Evolutionary conservation across 2,329 filamentous ascomycete species (phyloP).

Genomic region (Coniochaeta prunicola): DNA sequence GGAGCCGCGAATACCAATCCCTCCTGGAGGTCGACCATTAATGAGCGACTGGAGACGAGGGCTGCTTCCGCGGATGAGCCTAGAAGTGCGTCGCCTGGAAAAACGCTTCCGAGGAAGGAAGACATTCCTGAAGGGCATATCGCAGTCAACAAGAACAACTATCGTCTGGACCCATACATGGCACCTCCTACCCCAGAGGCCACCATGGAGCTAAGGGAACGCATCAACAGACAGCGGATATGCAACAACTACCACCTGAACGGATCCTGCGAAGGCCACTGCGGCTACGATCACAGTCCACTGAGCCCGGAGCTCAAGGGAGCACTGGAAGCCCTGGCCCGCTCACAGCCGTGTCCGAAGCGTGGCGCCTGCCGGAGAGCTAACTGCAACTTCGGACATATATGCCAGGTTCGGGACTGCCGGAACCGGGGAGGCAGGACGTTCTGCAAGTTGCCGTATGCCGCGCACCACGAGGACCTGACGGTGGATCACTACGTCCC

Average conservation of each 20-base stretch:
- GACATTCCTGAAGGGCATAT: constrained; percentile 19
- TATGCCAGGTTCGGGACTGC: constrained; percentile 23
- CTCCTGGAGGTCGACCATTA: neutral
- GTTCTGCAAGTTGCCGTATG: constrained; percentile 17
- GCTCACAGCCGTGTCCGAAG: constrained; percentile 19
- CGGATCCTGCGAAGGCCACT: constrained; percentile 15
- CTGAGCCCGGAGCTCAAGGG: constrained; percentile 17
- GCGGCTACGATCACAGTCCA: constrained; percentile 20
- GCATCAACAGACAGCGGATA: constrained; percentile 13
- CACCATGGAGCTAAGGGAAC: constrained; percentile 13
- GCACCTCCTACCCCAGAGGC: constrained; percentile 9
- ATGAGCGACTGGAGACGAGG: neutral
- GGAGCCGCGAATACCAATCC: constrained; percentile 4
- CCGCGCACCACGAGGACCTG: constrained; percentile 14
- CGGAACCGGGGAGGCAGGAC: constrained; percentile 21
- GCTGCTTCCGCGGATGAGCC: neutral
- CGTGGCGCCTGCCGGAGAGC: constrained; percentile 17
- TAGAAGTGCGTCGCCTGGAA: constrained; percentile 4
- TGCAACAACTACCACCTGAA: constrained; percentile 21
- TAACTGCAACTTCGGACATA: constrained; percentile 20
- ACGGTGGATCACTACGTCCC: neutral
- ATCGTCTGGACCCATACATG: constrained; percentile 22
- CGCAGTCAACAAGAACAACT: constrained; percentile 16
- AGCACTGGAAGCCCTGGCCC: constrained; percentile 18
- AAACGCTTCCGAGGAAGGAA: constrained; percentile 13